Evolutionary conservation across 176 grass and related monocot species (phyloP), one percentile per base, ranked within the genome.

Genomic region (Raddia guianensis): DNA sequence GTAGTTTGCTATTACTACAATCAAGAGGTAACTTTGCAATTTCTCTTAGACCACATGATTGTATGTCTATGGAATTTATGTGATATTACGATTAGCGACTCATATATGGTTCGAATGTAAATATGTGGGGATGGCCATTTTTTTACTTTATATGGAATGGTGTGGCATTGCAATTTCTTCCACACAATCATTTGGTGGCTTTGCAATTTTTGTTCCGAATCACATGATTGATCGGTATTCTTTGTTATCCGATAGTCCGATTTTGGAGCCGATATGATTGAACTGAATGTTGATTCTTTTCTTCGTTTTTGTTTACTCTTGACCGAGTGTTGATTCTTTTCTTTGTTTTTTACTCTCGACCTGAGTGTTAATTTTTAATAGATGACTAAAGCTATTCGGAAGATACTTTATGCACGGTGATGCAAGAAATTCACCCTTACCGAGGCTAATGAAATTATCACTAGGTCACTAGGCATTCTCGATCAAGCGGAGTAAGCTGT

Each of bases 331-430:
- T 27, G 27, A 10, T 5, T 14, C 2, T 71, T 68, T 77, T 46
- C 11, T 15, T 27, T 34, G 7, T 16, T 53, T 63, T 68, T 13
- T 34, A 21, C 3, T 21, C 20, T 40, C 71, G 14, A 72, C 5
- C 2, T 85, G 14, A 10, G 12, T 3, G 1, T 62, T 62, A 32
- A 11, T 63, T 68, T 52, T 78, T 79, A n/a, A 66, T 18, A 97
- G 94, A 89, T 91, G 89, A 88, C 89, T 4, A 97, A 93, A 84
- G 91, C 91, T 2, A 71, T 97, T 47, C 62, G 77, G 47, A 91
- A 89, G 91, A 97, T 97, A 53, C 76, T 97, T 13, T 97, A 97
- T 83, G 84, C 91, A 9, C n/a, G 61, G 89, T 27, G 91, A 93
- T 86, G 89, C 80, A 59, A 88, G 50, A 73, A 89, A 87, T 48